Conservation (phyloP, 176 grass and related monocot species). For the Rhynchospora pubera region DNA sequence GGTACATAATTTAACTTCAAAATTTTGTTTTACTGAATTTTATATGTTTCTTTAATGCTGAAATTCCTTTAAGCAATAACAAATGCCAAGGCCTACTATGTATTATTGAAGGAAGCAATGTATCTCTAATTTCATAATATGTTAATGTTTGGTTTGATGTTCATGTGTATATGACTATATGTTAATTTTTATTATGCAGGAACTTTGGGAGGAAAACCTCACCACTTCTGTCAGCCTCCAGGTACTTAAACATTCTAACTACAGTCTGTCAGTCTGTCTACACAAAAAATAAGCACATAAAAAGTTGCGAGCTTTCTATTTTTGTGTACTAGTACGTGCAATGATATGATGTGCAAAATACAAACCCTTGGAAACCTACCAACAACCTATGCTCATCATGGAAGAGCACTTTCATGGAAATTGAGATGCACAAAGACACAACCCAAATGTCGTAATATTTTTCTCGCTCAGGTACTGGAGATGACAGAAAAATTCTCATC, state of each 20-base stretch:
- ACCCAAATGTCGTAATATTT: background rate
- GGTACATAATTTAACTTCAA: slow-evolving; percentile 45
- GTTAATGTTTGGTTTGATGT: background rate
- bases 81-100: background rate
- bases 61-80: background rate
- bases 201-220: slow-evolving; percentile 99
- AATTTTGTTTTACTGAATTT: background rate
- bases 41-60: slow-evolving; percentile 9
- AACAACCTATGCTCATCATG: background rate
- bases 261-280: background rate
- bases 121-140: background rate
- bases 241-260: slow-evolving; percentile 9
- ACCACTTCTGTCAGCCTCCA: slow-evolving; percentile 86
- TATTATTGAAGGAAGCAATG: slow-evolving; percentile 15
- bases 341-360: background rate
- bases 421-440: background rate
- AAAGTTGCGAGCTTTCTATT: too few species aligned
- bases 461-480: slow-evolving; percentile 41
- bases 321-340: background rate
- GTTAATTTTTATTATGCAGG: slow-evolving; percentile 41
- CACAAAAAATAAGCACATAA: too few species aligned
- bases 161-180: background rate
- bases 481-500: slow-evolving; percentile 87
- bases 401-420: background rate
- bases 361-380: background rate